Percentiles rank a stretch among this genome's conserved stretches.
phyloP scores from a whole-genome alignment of 352 stramenopile genomes.

The Phytophthora kernoviae region DNA sequence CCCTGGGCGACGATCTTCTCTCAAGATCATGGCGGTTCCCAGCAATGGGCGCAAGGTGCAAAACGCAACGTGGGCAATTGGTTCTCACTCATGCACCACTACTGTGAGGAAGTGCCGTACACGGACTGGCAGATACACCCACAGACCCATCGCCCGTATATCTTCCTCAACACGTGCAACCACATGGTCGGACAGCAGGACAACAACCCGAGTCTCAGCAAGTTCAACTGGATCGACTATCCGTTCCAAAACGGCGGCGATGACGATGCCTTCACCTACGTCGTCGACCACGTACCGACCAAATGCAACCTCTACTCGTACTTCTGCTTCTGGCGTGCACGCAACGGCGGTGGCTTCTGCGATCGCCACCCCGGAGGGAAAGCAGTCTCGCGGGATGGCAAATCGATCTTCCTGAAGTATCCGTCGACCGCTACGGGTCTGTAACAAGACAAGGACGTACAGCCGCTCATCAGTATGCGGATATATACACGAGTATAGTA shows the following conservation, averaged over 20 bases:
- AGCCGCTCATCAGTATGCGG: neutral
- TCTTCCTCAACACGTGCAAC: slow-evolving; percentile 91
- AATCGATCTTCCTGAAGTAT: slow-evolving; percentile 66
- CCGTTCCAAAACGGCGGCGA: slow-evolving; percentile 73
- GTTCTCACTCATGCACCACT: slow-evolving; percentile 92
- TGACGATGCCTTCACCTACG: slow-evolving; percentile 77
- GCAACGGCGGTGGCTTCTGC: slow-evolving; percentile 80
- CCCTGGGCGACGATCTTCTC: slow-evolving; percentile 78
- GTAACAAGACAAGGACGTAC: slow-evolving; percentile 9
- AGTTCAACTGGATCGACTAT: slow-evolving; percentile 86
- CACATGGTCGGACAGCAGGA: slow-evolving; percentile 89
- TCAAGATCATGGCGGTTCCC: slow-evolving; percentile 73
- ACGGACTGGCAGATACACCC: slow-evolving; percentile 49
- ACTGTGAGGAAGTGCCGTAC: slow-evolving; percentile 58
- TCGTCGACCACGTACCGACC: slow-evolving; percentile 82
- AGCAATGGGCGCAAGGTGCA: slow-evolving; percentile 83
- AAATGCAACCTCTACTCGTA: slow-evolving; percentile 91
- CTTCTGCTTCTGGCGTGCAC: slow-evolving; percentile 73
- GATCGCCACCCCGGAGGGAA: slow-evolving; percentile 65
- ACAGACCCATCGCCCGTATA: slow-evolving; percentile 58
- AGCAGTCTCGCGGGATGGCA: slow-evolving; percentile 49
- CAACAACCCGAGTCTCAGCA: slow-evolving; percentile 76
- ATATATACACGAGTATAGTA: slow-evolving; percentile 16
- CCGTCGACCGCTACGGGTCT: slow-evolving; percentile 19
- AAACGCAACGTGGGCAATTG: slow-evolving; percentile 83